phyloP scores from a whole-genome alignment of 1,284 basidiomycete species.

The Coniophora puteana region DNA sequence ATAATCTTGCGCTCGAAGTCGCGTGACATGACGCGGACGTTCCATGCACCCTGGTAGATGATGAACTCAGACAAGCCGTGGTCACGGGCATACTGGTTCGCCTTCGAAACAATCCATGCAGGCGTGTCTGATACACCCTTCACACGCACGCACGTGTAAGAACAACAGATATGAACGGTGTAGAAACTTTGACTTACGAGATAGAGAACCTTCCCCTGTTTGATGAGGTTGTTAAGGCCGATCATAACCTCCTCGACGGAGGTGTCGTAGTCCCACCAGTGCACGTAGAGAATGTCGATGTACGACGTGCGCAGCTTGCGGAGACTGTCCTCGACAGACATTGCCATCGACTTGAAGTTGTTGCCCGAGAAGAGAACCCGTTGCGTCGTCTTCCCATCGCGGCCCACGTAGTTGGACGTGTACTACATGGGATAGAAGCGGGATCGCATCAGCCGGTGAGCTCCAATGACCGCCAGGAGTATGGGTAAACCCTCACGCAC shows the following conservation, averaged over 20 bases:
- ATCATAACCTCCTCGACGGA: slow-evolving; percentile 57
- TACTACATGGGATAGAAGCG: slow-evolving; percentile 21
- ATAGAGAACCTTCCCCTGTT: slow-evolving; percentile 45
- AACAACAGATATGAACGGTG: not conserved
- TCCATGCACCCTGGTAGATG: slow-evolving; percentile 57
- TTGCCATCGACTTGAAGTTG: slow-evolving; percentile 39
- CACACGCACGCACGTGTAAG: slow-evolving; percentile 12
- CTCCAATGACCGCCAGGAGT: too few relatives aligned
- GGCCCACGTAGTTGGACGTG: slow-evolving; percentile 26
- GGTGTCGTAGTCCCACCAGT: slow-evolving; percentile 53
- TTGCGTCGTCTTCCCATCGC: slow-evolving; percentile 23
- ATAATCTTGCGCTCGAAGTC: slow-evolving; percentile 61
- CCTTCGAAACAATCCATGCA: slow-evolving; percentile 44
- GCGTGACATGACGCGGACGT: slow-evolving; percentile 40
- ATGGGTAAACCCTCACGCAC: slow-evolving; percentile 17
- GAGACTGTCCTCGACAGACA: slow-evolving; percentile 43
- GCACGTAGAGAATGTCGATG: slow-evolving; percentile 51
- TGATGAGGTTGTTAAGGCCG: slow-evolving; percentile 40
- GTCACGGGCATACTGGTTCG: slow-evolving; percentile 44
- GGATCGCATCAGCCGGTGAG: too few relatives aligned
- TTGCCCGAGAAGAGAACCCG: slow-evolving; percentile 46
- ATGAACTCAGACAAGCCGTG: slow-evolving; percentile 46
- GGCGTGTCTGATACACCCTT: slow-evolving; percentile 35
- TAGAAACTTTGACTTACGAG: slow-evolving; percentile 32
- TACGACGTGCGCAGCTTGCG: slow-evolving; percentile 56